Conservation (phyloP, 495 filamentous ascomycete genomes). For the Penicillium canescens region DNA sequence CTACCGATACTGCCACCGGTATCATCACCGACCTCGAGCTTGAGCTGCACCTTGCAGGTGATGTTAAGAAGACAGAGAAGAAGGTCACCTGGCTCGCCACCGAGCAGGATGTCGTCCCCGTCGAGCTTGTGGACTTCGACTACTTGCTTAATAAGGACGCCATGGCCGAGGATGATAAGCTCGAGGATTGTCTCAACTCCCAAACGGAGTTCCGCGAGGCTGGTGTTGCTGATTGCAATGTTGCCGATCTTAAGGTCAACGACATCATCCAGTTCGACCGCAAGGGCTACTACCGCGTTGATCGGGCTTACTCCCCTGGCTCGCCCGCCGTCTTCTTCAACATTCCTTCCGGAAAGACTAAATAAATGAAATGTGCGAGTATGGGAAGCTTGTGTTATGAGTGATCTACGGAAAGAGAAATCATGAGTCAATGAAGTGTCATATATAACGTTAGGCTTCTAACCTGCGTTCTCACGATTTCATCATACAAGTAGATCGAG, state of each 20-base stretch:
- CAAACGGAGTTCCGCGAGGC: conserved; percentile 74
- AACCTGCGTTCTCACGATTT: too few relatives aligned
- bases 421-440: conserved; percentile 1
- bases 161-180: conserved; percentile 74
- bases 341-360: conserved; percentile 72
- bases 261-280: conserved; percentile 95
- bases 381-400: conserved; percentile 9
- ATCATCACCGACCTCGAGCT: conserved; percentile 68
- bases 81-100: conserved; percentile 89
- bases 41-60: conserved; percentile 82
- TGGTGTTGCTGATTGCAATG: conserved; percentile 78
- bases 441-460: neutral
- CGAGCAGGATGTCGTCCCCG: conserved; percentile 73
- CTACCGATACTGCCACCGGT: conserved; percentile 50
- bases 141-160: conserved; percentile 91
- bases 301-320: conserved; percentile 58
- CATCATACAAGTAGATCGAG: too few relatives aligned
- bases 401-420: neutral
- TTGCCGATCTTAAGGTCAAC: conserved; percentile 70
- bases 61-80: conserved; percentile 92
- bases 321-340: conserved; percentile 73
- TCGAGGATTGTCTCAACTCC: conserved; percentile 78
- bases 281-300: conserved; percentile 85
- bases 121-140: conserved; percentile 89
- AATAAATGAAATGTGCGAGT: conserved; percentile 22